Evolutionary conservation across 148 eudicot species (phyloP), one percentile per base, ranked within the genome.

Genomic region (Simmondsia chinensis): DNA sequence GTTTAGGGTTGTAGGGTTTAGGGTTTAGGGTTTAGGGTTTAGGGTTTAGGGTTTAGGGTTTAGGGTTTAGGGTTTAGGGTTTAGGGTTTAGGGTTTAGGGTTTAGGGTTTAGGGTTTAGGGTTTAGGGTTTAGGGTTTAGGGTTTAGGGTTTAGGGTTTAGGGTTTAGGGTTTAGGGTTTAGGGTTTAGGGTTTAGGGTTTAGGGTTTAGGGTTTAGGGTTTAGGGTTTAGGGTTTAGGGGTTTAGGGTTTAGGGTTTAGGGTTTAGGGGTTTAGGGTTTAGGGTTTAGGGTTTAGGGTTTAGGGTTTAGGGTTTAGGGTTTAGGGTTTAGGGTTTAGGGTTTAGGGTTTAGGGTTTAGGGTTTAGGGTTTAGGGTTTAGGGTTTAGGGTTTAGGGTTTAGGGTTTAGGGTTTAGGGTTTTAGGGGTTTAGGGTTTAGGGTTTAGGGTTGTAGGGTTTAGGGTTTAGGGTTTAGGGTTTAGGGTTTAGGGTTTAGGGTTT

Each of bases 11-110:
- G n/a, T n/a, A n/a, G n/a, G n/a, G n/a, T n/a, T n/a, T n/a, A n/a
- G n/a, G 47, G 47, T 2, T 43, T 43, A 2, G 31, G 47, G 47
- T 23, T 43, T 43, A 43, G 47, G 47, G 47, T 43, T 43, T 43
- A 43, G 47, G 47, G 47, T 43, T 43, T 43, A 43, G 47, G 47
- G 40, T 43, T 43, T 43, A 43, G 47, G 47, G 47, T 43, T 43
- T 43, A 43, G 47, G 47, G 47, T 43, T 43, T 43, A 43, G 47
- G 47, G 47, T 43, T 43, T 43, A 43, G 47, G 47, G 47, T 43
- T 43, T 43, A 43, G 47, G 47, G 47, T 43, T 43, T 43, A 43
- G 47, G 47, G 47, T 43, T 43, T 43, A 43, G 47, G 47, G 47
- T 22, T 43, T 43, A 43, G 47, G 47, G 47, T 43, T 43, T 43